Evolutionary conservation across 2,329 filamentous ascomycete genomes (phyloP).

Genomic region (Arthrobotrys sinensis): DNA sequence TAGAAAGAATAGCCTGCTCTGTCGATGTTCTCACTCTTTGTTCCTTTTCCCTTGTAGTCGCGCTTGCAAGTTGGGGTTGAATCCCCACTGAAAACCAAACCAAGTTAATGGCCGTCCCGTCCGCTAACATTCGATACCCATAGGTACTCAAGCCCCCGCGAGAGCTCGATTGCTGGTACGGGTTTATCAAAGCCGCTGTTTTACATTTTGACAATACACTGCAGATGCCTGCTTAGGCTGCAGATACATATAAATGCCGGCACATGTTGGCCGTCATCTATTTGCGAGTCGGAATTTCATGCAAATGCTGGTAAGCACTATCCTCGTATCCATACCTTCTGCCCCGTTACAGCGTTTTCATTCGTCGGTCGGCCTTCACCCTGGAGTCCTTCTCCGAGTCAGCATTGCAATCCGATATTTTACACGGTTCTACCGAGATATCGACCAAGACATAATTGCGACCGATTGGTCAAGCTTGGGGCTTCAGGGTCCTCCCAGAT

Average conservation of each 20-base stretch:
- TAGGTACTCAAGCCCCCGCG: too few species aligned
- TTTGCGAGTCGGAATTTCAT: not conserved
- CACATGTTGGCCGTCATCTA: not conserved
- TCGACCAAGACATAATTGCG: not conserved
- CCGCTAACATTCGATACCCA: too few species aligned
- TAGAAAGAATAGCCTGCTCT: not conserved
- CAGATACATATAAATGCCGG: not conserved
- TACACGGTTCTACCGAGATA: too few species aligned
- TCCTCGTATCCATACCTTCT: not conserved
- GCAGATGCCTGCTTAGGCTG: slow-evolving; percentile 2
- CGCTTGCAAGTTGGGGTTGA: too few species aligned
- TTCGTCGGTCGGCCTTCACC: too few species aligned
- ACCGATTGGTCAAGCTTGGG: not conserved
- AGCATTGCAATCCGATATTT: too few species aligned
- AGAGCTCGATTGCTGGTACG: too few species aligned
- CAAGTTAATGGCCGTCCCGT: too few species aligned
- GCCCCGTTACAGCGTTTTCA: not conserved
- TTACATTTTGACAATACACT: not conserved
- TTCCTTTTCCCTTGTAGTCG: not conserved
- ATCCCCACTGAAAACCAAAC: too few species aligned
- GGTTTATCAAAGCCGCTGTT: too few species aligned
- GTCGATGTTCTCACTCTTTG: not conserved
- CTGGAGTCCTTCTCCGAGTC: too few species aligned
- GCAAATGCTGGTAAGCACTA: slow-evolving; percentile 8
- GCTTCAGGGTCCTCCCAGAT: too few species aligned